phyloP scores from a whole-genome alignment of 495 filamentous ascomycete genomes.

The Lepidopterella palustris region DNA sequence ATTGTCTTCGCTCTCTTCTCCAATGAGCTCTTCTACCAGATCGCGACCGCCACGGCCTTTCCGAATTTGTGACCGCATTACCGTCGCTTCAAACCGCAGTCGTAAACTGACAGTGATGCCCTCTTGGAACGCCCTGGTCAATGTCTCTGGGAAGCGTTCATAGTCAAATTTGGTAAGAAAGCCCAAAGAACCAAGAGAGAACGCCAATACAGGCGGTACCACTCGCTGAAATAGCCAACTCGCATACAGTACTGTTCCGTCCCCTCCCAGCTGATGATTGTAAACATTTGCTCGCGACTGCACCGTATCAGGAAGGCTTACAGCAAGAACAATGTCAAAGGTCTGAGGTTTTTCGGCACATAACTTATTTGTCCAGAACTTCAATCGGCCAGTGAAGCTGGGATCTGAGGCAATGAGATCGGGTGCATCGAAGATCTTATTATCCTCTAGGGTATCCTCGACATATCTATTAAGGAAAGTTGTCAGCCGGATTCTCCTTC shows the following conservation, averaged over 20 bases:
- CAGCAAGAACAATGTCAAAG: slow-evolving; percentile 87
- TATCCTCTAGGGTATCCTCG: slow-evolving; percentile 63
- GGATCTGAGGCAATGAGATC: slow-evolving; percentile 54
- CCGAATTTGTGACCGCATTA: slow-evolving; percentile 69
- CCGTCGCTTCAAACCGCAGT: slow-evolving; percentile 85
- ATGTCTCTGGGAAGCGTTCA: slow-evolving; percentile 58
- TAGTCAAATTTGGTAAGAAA: slow-evolving; percentile 97
- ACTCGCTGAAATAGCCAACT: slow-evolving; percentile 97
- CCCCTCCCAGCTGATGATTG: slow-evolving; percentile 64
- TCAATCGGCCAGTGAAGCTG: slow-evolving; percentile 52
- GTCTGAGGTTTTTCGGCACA: slow-evolving; percentile 71
- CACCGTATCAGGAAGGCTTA: slow-evolving; percentile 18
- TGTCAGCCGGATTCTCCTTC: neutral
- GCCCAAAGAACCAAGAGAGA: slow-evolving; percentile 83
- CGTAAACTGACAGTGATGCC: slow-evolving; percentile 85
- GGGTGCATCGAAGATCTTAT: slow-evolving; percentile 62
- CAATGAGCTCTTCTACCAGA: slow-evolving; percentile 83
- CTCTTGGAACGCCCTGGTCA: slow-evolving; percentile 67
- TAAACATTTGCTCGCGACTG: neutral
- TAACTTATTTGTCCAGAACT: slow-evolving; percentile 76
- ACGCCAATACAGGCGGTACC: slow-evolving; percentile 87
- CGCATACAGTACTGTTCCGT: slow-evolving; percentile 92
- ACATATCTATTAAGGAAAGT: slow-evolving; percentile 45
- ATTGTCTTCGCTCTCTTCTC: slow-evolving; percentile 71
- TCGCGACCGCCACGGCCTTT: slow-evolving; percentile 9